Base-by-base conservation (phyloP, 1,139 yeast genomes). In the Candida glucosophila region DNA sequence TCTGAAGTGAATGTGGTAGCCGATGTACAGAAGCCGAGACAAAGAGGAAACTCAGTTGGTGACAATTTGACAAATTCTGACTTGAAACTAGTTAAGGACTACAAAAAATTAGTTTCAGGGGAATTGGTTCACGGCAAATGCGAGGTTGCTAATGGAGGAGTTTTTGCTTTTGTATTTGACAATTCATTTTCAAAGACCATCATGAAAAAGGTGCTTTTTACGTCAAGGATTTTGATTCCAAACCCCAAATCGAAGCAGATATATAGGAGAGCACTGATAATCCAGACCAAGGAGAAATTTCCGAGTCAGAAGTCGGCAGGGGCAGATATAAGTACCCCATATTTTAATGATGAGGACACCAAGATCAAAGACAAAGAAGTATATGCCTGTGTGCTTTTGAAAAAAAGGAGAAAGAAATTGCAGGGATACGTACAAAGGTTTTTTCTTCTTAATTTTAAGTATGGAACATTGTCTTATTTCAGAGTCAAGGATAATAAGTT, bases 371-470 rank as follows among this genome's bases (percentile, higher is more conserved):
- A 19, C 7, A 9, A 6, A 6, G 18, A 17, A n/a, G 10, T 13
- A 14, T 10, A 11, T n/a, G 8, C 8, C 7, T 8, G 10, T 52
- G 65, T 73, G 19, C 55, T 90, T 30, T 57, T 81, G 35, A 90
- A 90, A 52, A 65, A 61, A 34, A 79, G 86, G 49, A 74, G 94
- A 39, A 78, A 79, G 47, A 71, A 79, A 39, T 43, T 63, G 15
- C 96, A 86, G 50, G 95, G 95, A 2, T 90, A 79, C 47, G 80
- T 80, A 19, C 78, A 83, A 43, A 63, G 98, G 27, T 85, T 77
- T 48, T 90, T 90, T 47, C 72, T 81, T 1, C 67, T 90, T 35
- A 92, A 88, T 49, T 73, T 77, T 53, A 77, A 76, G 44, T 77
- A 81, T 40, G 93, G 94, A 11, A 74, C 90, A 2, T 65, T 90